Evolutionary conservation across 495 filamentous ascomycete genomes (phyloP).

Genomic region (Penicillium canescens): DNA sequence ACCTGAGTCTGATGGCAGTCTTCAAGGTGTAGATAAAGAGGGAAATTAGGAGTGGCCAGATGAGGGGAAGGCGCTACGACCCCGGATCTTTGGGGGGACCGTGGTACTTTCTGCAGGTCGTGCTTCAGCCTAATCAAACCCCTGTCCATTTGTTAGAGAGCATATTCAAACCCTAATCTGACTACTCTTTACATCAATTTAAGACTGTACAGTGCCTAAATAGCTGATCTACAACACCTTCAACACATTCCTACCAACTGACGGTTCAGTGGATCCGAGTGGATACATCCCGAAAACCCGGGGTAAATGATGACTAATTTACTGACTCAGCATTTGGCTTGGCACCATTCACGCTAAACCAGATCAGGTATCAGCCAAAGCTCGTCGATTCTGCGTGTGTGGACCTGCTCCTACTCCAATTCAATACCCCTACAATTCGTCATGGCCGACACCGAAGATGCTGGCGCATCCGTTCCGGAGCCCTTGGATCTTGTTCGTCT

Average conservation of each 20-base stretch:
- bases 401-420: conserved; percentile 4
- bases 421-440: conserved; percentile 9
- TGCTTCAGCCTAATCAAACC: conserved; percentile 5
- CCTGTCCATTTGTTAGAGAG: neutral
- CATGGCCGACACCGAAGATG: conserved; percentile 77
- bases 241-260: no score
- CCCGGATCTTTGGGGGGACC: conserved; percentile 11
- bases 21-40: neutral
- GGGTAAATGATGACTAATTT: conserved; percentile 8
- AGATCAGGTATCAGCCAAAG: conserved; percentile 16
- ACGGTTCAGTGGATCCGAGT: conserved; percentile 3
- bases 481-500: conserved; percentile 94
- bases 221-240: no score
- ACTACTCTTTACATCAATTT: no score
- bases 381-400: conserved; percentile 19
- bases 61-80: conserved; percentile 21
- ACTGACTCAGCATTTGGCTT: conserved; percentile 16
- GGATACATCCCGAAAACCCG: conserved; percentile 9
- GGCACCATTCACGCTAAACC: conserved; percentile 14
- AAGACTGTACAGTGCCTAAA: no score
- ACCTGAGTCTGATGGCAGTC: neutral
- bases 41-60: conserved; percentile 1
- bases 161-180: neutral
- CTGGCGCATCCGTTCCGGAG: conserved; percentile 68
- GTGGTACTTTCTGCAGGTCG: conserved; percentile 7